A percentile compares a stretch with the other conserved stretches of the same genome.
These are phyloP conservation scores for Melocanna baccifera DNA, from an alignment of 176 grass and related monocot genomes.

Conservation along the genomic window DNA sequence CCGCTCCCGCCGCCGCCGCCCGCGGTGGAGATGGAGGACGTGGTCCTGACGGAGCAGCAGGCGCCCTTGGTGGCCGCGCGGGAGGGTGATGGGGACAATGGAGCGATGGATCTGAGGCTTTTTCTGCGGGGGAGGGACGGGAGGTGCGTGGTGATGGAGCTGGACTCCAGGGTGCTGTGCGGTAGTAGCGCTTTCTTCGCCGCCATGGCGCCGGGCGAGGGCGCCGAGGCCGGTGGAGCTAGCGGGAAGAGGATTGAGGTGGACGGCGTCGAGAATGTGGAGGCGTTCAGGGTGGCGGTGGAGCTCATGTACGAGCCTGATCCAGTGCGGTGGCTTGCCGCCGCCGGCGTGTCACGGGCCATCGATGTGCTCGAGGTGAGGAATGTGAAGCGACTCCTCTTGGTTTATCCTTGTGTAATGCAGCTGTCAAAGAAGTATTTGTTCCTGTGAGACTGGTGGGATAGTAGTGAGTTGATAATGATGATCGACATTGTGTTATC, in stretches of 20 bases:
- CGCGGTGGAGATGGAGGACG: background rate
- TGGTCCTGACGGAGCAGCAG: background rate
- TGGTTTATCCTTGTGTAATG: background rate
- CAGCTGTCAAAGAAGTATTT: background rate
- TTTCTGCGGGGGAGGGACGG: slow-evolving; percentile 53
- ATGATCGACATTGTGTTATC: background rate
- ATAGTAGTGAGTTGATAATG: background rate
- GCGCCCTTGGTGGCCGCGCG: background rate
- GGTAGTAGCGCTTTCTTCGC: slow-evolving; percentile 58
- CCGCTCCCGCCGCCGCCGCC: background rate
- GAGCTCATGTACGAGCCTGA: slow-evolving; percentile 56
- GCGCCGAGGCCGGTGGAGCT: background rate
- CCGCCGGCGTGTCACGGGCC: slow-evolving; percentile 42
- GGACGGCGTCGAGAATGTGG: slow-evolving; percentile 58
- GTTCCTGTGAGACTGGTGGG: background rate
- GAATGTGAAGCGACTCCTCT: background rate
- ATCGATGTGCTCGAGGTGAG: slow-evolving; percentile 76
- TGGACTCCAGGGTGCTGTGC: slow-evolving; percentile 54
- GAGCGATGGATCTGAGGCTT: slow-evolving; percentile 51
- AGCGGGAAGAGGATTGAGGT: slow-evolving; percentile 36
- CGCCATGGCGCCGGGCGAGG: background rate
- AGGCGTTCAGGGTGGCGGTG: slow-evolving; percentile 48
- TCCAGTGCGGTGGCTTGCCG: slow-evolving; percentile 32
- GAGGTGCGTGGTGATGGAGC: slow-evolving; percentile 59
- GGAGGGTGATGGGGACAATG: background rate